Percentiles rank a stretch among this genome's conserved stretches.
Conservation (phyloP, 768 basidiomycete species). For the Boletus pseudopeckii region DNA sequence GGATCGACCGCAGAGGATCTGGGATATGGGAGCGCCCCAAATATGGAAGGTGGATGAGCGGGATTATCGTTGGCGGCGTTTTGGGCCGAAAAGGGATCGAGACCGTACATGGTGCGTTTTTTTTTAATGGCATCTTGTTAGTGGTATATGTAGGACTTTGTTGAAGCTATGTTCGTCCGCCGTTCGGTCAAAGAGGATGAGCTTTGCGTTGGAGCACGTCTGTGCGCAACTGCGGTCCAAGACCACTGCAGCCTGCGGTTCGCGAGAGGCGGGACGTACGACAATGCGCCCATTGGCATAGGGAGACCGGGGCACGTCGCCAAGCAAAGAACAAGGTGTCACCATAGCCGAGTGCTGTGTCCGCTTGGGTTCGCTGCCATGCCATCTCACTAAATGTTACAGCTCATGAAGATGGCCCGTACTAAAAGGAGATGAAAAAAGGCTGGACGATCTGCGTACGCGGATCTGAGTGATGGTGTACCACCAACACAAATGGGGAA, state of each 20-base stretch:
- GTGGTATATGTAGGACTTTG: conserved; percentile 9
- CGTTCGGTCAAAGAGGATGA: neutral
- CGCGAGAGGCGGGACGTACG: neutral
- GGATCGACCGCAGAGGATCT: conserved; percentile 21
- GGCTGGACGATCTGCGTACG: neutral
- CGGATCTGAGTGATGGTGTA: no score
- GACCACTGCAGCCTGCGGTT: no score
- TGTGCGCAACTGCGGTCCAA: neutral
- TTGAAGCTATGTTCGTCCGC: conserved; percentile 17
- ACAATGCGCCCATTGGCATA: neutral
- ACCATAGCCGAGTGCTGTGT: conserved; percentile 3
- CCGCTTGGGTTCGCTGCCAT: neutral
- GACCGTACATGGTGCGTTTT: conserved; percentile 21
- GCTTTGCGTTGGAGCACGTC: neutral
- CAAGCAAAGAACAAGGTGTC: neutral
- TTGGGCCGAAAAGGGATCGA: conserved; percentile 30
- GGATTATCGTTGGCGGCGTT: conserved; percentile 11
- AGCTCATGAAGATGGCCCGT: neutral
- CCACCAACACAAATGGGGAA: neutral
- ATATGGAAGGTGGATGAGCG: conserved; percentile 45
- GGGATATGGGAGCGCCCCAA: conserved; percentile 62
- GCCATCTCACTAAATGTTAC: neutral
- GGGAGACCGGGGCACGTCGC: neutral
- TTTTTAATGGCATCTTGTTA: neutral
- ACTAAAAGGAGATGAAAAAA: neutral